Evolutionary conservation across 2,329 filamentous ascomycete species (phyloP).

Genomic region (Fusarium sambucinum): DNA sequence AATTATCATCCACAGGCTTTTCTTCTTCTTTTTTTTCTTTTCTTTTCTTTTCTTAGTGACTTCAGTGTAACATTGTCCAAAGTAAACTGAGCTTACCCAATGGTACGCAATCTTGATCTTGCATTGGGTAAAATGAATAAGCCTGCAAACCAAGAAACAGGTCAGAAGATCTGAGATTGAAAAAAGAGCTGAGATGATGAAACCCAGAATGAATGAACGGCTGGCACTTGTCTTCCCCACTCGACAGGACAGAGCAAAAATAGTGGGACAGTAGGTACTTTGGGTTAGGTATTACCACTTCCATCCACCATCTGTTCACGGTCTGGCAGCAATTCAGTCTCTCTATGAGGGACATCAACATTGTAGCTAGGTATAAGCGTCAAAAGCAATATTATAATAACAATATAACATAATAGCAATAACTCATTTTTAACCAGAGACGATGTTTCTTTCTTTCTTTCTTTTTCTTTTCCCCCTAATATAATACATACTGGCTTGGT

Average conservation of each 20-base stretch:
- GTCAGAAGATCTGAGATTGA: conserved; percentile 26
- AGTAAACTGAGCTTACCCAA: too few relatives aligned
- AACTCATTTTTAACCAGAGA: background rate
- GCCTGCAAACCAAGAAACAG: conserved; percentile 10
- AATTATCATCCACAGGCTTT: background rate
- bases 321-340: too few relatives aligned
- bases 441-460: background rate
- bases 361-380: background rate
- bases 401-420: background rate
- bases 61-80: background rate
- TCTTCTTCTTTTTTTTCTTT: background rate
- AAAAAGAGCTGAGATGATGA: conserved; percentile 10
- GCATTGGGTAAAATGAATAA: background rate
- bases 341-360: too few relatives aligned
- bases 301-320: background rate
- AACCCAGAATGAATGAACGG: background rate
- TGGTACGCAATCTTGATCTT: background rate
- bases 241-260: background rate
- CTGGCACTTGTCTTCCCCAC: background rate
- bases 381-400: background rate
- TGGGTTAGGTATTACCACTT: conserved; percentile 1
- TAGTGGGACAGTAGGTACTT: conserved; percentile 16
- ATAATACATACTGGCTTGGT: background rate
- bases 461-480: background rate
- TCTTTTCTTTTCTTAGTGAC: background rate